phyloP scores from a whole-genome alignment of 352 stramenopile genomes.

The Globisporangium uncinulatum region DNA sequence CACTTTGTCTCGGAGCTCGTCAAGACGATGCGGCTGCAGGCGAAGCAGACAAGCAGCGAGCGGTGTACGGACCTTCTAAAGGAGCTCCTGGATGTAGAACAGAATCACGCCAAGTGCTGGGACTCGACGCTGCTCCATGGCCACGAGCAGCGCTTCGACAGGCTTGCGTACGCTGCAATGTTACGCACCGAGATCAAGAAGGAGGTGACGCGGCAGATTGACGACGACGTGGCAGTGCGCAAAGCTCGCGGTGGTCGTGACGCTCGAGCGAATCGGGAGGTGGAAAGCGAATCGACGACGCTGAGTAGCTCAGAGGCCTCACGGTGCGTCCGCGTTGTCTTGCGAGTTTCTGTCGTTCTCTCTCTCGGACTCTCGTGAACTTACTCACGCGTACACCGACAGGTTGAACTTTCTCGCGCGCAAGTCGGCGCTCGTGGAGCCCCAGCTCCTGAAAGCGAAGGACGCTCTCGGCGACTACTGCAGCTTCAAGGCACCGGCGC shows the following conservation, averaged over 20 bases:
- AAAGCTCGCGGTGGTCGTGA: constrained; percentile 7
- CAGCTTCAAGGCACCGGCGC: constrained; percentile 37
- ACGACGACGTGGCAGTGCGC: constrained; percentile 31
- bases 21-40: constrained; percentile 66
- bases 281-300: neutral
- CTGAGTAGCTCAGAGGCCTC: constrained; percentile 1
- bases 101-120: constrained; percentile 46
- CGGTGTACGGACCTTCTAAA: constrained; percentile 46
- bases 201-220: constrained; percentile 63
- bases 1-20: constrained; percentile 70
- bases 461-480: constrained; percentile 46
- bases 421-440: constrained; percentile 45
- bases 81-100: constrained; percentile 61
- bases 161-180: constrained; percentile 53
- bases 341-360: neutral
- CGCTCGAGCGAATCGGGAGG: neutral
- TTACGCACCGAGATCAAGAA: constrained; percentile 66
- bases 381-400: no score
- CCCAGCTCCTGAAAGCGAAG: constrained; percentile 27
- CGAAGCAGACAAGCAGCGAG: constrained; percentile 52
- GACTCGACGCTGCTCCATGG: constrained; percentile 68
- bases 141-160: constrained; percentile 58
- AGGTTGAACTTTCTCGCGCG: constrained; percentile 38
- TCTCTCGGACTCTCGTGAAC: neutral
- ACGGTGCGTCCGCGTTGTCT: constrained; percentile 1